Evolutionary conservation across 805 yeast species (phyloP), one percentile per base, ranked within the genome.

Genomic region (Candida sphagnicola): DNA sequence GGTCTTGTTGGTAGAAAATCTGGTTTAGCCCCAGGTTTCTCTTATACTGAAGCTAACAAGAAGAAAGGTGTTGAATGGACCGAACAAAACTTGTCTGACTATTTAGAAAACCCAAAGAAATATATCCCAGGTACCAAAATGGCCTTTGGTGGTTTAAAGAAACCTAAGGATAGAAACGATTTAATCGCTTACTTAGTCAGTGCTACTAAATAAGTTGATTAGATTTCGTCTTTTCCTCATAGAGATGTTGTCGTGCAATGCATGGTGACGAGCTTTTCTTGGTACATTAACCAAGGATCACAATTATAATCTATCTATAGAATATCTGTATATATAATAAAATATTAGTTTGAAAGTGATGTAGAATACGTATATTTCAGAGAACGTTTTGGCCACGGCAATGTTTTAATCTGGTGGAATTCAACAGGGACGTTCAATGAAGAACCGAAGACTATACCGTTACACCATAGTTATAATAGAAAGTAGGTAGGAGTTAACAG

Each of bases 121-220:
- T 93, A 89, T 79, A 89, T 93, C 57, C 99, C 99, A 67, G 99
- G 99, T 72, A 93, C 98, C 77, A 93, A 93, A 85, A 93, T 93
- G 99, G 98, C 99, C 51, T 93, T 91, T 61, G 99, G 96, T 75
- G 99, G 99, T 77, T 81, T 93, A 73, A 93, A 93, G 90, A 93
- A 93, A 81, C 83, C 89, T 51, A 91, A 89, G 84, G 99, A 93
- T 79, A 88, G 98, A 83, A 86, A 87, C 75, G 98, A 93, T 70
- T 75, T 93, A 69, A 73, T 91, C 61, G 80, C 98, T 58, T 91
- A 88, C 85, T 77, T 91, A 61, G 67, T 55, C 37, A 42, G 46
- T 25, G 73, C 74, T 44, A 67, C 73, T 55, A 62, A 62, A 51
- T 64, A 67, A 61, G 47, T 45, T 36, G 31, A 18, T 14, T 32